Base-by-base conservation (phyloP, 2,329 filamentous ascomycete genomes). In the Cercospora brassicicola region DNA sequence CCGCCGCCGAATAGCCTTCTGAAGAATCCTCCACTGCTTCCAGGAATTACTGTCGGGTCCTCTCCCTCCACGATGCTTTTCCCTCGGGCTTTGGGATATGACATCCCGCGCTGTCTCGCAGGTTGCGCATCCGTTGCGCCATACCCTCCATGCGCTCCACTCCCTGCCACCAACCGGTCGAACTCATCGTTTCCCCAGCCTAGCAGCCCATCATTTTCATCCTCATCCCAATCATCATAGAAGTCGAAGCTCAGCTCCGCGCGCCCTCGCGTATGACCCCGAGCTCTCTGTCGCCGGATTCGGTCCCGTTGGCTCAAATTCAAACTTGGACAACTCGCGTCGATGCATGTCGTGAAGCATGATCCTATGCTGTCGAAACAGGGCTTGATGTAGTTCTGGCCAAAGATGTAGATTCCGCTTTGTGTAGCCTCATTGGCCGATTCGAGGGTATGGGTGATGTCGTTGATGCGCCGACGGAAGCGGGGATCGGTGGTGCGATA, bases 201-300 rank as follows among this genome's bases (percentile, higher is more conserved):
- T 62, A 94, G 82, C 59, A 94, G 79, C 0, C 89, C 86, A 45
- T 88, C 86, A 36, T 87, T 85, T 31, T 88, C 86, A 64, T 88
- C 85, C 56, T 86, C 84, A 69, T 97, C 93, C 94, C 94, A 98
- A 80, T 97, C 94, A 80, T 97, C 94, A 82, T 98, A 98, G 79
- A 98, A 98, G 79, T 97, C 94, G 78, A 98, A 98, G 76, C 88
- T 94, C 75, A 91, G 88, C 80, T 97, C 94, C 30, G 93, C 91
- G 62, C 88, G 81, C 2, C 87, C 88, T 69, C 83, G 78, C 65
- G 82, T 80, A 23, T 84, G 81, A 39, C 90, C 87, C 74, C 93
- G 89, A 69, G 90, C 84, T 66, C 92, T 88, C 31, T 80, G 76
- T 90, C 88, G 36, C 90, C 93, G 1, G 91, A 89, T 56, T 60